Conservation (phyloP, 495 filamentous ascomycete species). For the Neurospora sp. region DNA sequence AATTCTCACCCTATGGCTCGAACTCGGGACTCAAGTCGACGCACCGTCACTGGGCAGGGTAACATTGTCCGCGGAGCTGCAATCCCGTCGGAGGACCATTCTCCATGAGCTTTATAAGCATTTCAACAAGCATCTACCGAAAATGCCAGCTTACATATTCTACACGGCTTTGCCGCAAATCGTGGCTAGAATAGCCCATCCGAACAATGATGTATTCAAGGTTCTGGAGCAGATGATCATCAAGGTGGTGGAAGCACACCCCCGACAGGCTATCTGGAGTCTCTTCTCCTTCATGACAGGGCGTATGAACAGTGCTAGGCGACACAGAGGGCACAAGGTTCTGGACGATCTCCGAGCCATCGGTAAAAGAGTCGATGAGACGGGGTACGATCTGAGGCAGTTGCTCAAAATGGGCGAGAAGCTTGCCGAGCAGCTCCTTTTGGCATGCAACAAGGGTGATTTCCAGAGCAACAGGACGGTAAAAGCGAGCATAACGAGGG, state of each 20-base stretch:
- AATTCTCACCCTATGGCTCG: conserved; percentile 85
- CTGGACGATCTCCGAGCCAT: conserved; percentile 31
- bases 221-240: conserved; percentile 67
- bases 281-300: conserved; percentile 67
- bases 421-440: conserved; percentile 72
- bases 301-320: conserved; percentile 39
- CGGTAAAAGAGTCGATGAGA: conserved; percentile 25
- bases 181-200: conserved; percentile 82
- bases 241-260: conserved; percentile 69
- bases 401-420: conserved; percentile 71
- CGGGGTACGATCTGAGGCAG: conserved; percentile 44
- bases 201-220: conserved; percentile 63
- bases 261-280: conserved; percentile 90
- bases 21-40: conserved; percentile 67
- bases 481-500: conserved; percentile 56
- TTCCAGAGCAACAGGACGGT: conserved; percentile 54
- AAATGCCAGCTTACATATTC: conserved; percentile 77
- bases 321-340: conserved; percentile 41
- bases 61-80: conserved; percentile 51
- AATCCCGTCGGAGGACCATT: conserved; percentile 44
- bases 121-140: conserved; percentile 60
- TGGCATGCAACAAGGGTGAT: conserved; percentile 69
- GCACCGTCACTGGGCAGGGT: conserved; percentile 57
- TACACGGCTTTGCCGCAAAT: conserved; percentile 91
- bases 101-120: conserved; percentile 63